Evolutionary conservation across 805 yeast genomes (phyloP), one percentile per base, ranked within the genome.

Genomic region (Cyberlindnera euphorbiiphila): DNA sequence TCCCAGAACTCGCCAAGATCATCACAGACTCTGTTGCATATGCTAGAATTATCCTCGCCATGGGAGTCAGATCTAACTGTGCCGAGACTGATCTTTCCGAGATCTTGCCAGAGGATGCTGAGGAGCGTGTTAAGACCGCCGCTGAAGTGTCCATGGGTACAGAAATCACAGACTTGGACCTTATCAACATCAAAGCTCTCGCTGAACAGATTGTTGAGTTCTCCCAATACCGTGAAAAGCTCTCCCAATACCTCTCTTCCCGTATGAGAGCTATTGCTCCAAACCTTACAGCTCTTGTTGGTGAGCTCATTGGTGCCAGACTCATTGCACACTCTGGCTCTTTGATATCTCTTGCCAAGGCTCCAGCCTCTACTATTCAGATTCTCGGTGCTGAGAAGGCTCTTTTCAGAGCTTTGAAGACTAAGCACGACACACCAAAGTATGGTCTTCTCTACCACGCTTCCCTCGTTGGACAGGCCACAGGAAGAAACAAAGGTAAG

Each of bases 101-200:
- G 51, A 81, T 93, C 49, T 71, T 89, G 50, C 98, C 96, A 44
- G 98, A 93, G 62, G 95, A 93, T 53, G 66, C 81, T 46, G 97
- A 94, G 66, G 84, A 83, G 61, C 86, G 80, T 64, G 89, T 93
- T 38, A 93, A 93, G 70, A 66, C 88, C 40, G 96, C 98, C 52
- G 98, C 98, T 52, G 98, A 93, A 73, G 88, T 93, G 50, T 89
- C 98, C 35, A 93, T 93, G 98, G 98, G 98, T 72, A 93, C 98
- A 45, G 98, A 93, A 68, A 91, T 93, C 64, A 91, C 98, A 41
- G 89, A 84, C 45, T 73, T 74, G 50, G 98, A 93, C 66, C 74
- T 93, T 57, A 74, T 75, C 44, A 91, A 91, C 72, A 91, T 93
- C 64, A 76, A 76, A 62, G 81, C 88, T 45, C 75, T 93, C 54